Evolutionary conservation across 352 stramenopile genomes (phyloP).

Genomic region (Discostella stelligera): DNA sequence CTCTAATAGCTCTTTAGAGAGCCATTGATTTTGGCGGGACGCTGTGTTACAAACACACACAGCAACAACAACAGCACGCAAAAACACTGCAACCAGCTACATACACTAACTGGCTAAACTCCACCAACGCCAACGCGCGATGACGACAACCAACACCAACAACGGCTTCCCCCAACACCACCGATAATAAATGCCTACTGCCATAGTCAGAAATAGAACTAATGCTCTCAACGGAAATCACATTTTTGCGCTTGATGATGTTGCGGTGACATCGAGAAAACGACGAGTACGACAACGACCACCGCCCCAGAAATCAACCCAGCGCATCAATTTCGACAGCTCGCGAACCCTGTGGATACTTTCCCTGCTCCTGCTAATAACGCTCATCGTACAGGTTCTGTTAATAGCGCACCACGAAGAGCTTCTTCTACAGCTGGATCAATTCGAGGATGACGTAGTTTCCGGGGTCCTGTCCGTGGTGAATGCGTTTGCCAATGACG

Average conservation of each 20-base stretch:
- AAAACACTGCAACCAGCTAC: no score
- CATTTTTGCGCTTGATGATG: neutral
- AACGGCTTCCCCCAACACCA: no score
- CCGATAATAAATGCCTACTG: neutral
- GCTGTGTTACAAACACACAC: no score
- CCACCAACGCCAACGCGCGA: no score
- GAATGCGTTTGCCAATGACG: constrained; percentile 20
- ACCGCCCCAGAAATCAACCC: neutral
- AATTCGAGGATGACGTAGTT: constrained; percentile 25
- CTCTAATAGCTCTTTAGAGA: no score
- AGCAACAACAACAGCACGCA: no score
- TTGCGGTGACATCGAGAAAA: neutral
- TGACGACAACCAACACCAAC: no score
- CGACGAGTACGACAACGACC: neutral
- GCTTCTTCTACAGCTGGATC: constrained; percentile 19
- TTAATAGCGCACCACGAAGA: constrained; percentile 40
- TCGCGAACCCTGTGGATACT: constrained; percentile 31
- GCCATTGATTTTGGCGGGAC: no score
- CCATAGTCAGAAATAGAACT: neutral
- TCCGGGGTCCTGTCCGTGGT: constrained; percentile 21
- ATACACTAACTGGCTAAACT: no score
- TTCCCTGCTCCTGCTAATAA: constrained; percentile 30
- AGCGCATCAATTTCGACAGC: constrained; percentile 6
- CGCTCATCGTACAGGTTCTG: constrained; percentile 32
- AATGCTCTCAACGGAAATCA: neutral